These are phyloP conservation scores for Hypomyces perniciosus DNA, from an alignment of 2,329 filamentous ascomycete species.

Conservation along the genomic window DNA sequence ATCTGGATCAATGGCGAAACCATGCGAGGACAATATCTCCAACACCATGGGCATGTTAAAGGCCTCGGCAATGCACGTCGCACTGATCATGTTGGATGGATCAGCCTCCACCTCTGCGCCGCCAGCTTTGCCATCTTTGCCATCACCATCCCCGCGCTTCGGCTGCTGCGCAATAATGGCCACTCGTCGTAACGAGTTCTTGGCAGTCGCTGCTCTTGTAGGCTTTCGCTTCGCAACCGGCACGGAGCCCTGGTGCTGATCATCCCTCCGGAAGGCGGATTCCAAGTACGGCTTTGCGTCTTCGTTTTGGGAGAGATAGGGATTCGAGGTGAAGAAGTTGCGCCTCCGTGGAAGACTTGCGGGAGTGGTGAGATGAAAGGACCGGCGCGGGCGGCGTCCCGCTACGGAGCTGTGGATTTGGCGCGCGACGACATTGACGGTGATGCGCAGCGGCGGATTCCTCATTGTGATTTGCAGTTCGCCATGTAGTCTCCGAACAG, in stretches of 20 bases:
- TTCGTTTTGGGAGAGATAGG: conserved; percentile 38
- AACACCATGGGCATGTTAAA: conserved; percentile 59
- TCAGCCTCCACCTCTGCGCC: conserved; percentile 25
- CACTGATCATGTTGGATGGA: conserved; percentile 45
- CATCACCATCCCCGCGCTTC: conserved; percentile 30
- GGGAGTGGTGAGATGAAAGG: conserved; percentile 42
- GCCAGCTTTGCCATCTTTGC: conserved; percentile 26
- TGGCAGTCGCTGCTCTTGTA: conserved; percentile 42
- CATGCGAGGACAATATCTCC: conserved; percentile 51
- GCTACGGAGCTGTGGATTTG: conserved; percentile 24
- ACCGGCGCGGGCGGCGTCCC: conserved; percentile 24
- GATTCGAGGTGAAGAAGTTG: conserved; percentile 61
- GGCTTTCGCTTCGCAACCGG: conserved; percentile 40
- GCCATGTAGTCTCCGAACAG: conserved; percentile 17
- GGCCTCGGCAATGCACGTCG: conserved; percentile 56
- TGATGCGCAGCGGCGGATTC: conserved; percentile 26
- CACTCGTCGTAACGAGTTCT: conserved; percentile 75
- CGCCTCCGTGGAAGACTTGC: conserved; percentile 47
- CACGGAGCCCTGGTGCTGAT: conserved; percentile 8
- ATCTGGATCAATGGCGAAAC: conserved; percentile 58
- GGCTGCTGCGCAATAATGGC: conserved; percentile 74
- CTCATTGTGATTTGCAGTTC: conserved; percentile 26
- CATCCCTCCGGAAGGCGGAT: conserved; percentile 15
- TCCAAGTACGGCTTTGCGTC: conserved; percentile 17
- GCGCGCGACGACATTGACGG: conserved; percentile 24